Base-by-base conservation (phyloP, 768 basidiomycete genomes). In the Boletus rex-veris region DNA sequence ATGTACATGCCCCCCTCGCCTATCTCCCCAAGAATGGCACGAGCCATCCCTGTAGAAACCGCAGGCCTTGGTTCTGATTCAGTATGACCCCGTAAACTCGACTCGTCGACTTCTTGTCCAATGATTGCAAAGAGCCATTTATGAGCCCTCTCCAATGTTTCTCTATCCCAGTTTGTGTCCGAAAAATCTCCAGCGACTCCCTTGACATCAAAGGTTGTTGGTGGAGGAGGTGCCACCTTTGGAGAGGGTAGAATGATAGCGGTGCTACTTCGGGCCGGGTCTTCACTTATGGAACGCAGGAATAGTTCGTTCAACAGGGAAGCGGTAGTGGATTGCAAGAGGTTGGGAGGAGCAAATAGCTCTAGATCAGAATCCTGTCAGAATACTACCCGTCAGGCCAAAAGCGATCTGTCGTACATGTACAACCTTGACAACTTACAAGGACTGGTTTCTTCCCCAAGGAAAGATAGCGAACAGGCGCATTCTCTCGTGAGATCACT, bases 1-100 rank as follows among this genome's bases (percentile, higher is more conserved):
- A 81, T 78, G 55, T 81, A 81, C 79, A 81, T 80, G 19, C 76
- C 69, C 3, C 77, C 77, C 36, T 82, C 81, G 7, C 78, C 79
- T 33, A 78, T 58, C 38, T 74, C 71, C 16, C 56, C 60, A 28
- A 58, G 53, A 37, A 33, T 7, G 5, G 46, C 30, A 28, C 59
- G 65, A 35, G 56, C 60, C 35, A 45, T 33, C 40, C 53, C 41
- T 30, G 21, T 21, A 35, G 41, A 47, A n/a, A 37, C 28, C 19
- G 37, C 37, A 46, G 36, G 52, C 53, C 16, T 50, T 40, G 10
- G 54, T 47, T 24, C 43, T 7, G 39, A 52, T 53, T 69, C 68
- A 50, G 31, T 28, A 46, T 41, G 39, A 15, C 39, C 37, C 35
- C 19, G 42, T 28, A 50, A 64, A 40, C 39, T 58, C 39, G 48